A percentile compares a stretch with the other conserved stretches of the same genome.
phyloP scores from a whole-genome alignment of 2,329 filamentous ascomycete species.

The Colletotrichum tabaci region DNA sequence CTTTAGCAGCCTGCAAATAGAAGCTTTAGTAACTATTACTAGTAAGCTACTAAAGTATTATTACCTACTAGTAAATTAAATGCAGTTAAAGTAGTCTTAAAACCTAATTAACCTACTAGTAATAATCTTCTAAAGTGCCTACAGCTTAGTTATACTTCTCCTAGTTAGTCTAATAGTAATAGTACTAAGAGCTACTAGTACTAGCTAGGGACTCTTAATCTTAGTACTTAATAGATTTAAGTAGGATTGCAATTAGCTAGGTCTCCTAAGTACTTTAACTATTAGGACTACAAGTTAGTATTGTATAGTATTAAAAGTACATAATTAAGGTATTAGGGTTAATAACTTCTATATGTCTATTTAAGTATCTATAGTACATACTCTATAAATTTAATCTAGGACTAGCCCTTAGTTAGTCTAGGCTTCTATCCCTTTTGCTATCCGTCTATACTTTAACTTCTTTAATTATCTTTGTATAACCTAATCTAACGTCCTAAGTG shows the following conservation, averaged over 20 bases:
- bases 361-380: neutral
- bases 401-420: neutral
- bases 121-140: neutral
- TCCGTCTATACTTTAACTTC: conserved; percentile 5
- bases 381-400: conserved; percentile 1
- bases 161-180: neutral
- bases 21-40: neutral
- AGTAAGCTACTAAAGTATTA: neutral
- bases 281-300: neutral
- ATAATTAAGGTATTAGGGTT: neutral
- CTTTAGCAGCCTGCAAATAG: neutral
- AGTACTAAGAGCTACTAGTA: neutral
- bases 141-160: conserved; percentile 5
- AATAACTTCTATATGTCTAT: neutral
- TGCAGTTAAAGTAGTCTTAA: neutral
- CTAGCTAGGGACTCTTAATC: neutral
- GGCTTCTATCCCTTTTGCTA: conserved; percentile 8
- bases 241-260: neutral
- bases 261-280: neutral
- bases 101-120: neutral
- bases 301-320: neutral
- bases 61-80: neutral
- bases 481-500: neutral
- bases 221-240: neutral
- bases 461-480: neutral